phyloP scores from a whole-genome alignment of 768 basidiomycete species.

The Tulasnella sp. region DNA sequence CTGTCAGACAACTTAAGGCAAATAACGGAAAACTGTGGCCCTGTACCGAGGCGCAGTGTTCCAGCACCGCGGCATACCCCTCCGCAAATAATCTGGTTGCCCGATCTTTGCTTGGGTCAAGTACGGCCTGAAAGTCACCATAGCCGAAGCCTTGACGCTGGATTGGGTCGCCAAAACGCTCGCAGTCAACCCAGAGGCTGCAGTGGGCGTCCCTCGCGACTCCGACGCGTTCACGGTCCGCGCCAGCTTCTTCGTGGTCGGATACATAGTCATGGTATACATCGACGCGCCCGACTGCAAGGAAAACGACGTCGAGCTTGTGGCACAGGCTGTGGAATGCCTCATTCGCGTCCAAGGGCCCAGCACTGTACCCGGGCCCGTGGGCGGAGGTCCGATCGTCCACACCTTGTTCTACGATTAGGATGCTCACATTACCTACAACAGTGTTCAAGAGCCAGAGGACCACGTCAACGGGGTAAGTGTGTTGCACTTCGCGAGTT shows the following conservation, averaged over 20 bases:
- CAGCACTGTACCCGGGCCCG: constrained; percentile 1
- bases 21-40: no score
- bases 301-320: not conserved
- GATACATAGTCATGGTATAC: not conserved
- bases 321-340: not conserved
- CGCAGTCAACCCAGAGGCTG: not conserved
- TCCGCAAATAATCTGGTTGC: not conserved
- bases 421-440: not conserved
- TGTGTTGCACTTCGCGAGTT: not conserved
- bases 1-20: no score
- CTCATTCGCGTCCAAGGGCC: not conserved
- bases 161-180: not conserved
- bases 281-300: not conserved
- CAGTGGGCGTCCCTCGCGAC: not conserved
- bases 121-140: not conserved
- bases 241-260: not conserved
- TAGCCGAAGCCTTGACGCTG: not conserved
- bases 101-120: not conserved
- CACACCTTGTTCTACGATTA: not conserved
- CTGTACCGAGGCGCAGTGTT: no score
- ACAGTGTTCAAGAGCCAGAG: constrained; percentile 5
- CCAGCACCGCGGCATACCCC: not conserved
- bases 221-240: not conserved
- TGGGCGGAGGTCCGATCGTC: not conserved
- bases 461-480: constrained; percentile 7